Conservation (phyloP, 2,329 filamentous ascomycete genomes). For the Pestalotiopsis sp. region DNA sequence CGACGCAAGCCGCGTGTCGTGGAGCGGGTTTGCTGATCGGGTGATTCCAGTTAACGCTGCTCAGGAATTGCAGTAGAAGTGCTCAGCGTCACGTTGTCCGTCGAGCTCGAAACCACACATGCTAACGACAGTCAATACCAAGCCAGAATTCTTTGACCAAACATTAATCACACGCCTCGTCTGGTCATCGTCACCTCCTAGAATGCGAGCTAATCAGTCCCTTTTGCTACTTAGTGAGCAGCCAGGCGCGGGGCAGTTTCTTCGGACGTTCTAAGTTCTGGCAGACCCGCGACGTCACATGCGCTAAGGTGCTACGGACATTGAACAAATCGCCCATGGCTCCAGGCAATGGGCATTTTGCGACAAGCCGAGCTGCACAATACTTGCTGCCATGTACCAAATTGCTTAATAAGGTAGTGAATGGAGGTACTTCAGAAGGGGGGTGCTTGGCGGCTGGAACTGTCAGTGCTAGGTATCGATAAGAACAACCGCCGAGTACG, state of each 20-base stretch:
- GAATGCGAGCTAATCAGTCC: neutral
- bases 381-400: neutral
- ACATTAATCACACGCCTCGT: neutral
- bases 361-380: neutral
- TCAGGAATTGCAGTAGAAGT: neutral
- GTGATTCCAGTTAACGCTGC: neutral
- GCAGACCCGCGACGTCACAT: slow-evolving; percentile 16
- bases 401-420: neutral
- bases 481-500: neutral
- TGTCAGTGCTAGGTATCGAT: too few species aligned
- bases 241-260: neutral
- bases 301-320: neutral
- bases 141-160: neutral
- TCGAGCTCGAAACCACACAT: neutral
- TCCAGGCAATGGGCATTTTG: neutral
- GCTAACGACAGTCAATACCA: neutral
- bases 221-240: neutral
- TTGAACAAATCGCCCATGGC: neutral
- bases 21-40: neutral
- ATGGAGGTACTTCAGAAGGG: neutral
- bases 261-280: neutral
- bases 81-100: neutral
- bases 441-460: too few species aligned
- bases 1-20: neutral
- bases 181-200: neutral